Base-by-base conservation (phyloP, 2,329 filamentous ascomycete species). In the Colletotrichum sidae region DNA sequence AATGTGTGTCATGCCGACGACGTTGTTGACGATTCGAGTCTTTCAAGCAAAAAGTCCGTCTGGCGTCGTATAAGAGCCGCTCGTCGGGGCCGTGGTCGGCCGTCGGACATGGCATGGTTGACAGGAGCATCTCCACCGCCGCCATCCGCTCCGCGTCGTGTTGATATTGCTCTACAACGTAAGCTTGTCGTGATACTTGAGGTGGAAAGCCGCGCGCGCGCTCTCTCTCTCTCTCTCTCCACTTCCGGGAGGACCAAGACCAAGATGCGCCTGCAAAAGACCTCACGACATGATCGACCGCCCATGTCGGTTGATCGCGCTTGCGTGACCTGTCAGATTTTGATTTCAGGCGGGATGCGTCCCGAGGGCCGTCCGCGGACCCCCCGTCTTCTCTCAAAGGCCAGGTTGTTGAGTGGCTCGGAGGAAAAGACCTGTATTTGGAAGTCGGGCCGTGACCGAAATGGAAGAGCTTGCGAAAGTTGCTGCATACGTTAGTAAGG, bases 391-490 rank as follows among this genome's bases (percentile, higher is more conserved):
- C 55, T 34, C 52, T 25, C 15, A 17, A 44, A 47, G 17, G 15
- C 50, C 45, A 50, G 57, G 42, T 8, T 44, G 34, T 54, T 44
- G 46, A 65, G 52, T 68, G 47, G 55, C 39, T 58, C 60, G 60
- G 60, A 35, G 65, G 34, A 65, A 39, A 6, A 41, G 6, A 46
- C 13, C 65, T 52, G 45, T 9, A 60, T 67, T 55, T 46, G 67
- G 67, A 47, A 50, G 37, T 25, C 52, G n/a, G 33, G 54, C 67
- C 67, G 67, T 44, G 58, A 68, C 52, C 39, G 50, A 69, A 53
- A 55, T 11, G 65, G 67, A 60, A 69, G 67, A 59, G 65, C 53
- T 69, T 69, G 67, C 67, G 67, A 68, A 54, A 49, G 17, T 6
- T 38, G 46, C 55, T 58, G 55, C 55, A 58, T 55, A 46, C 41